Conservation (phyloP, 352 stramenopile genomes). For the Phytopythium ostracodes region DNA sequence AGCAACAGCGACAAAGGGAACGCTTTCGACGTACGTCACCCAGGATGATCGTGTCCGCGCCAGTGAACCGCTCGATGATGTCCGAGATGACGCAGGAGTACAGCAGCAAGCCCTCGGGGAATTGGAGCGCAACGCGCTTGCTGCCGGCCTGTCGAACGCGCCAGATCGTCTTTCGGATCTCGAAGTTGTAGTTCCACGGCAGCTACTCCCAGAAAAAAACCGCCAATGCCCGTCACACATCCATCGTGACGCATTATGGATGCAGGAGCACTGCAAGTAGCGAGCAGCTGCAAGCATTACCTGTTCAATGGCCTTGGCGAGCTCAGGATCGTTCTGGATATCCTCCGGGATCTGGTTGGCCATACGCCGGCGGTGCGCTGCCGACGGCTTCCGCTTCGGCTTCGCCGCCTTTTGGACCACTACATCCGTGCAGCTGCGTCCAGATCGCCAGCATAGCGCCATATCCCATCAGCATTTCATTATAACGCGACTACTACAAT, state of each 20-base stretch:
- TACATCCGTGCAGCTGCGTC: slow-evolving; percentile 18
- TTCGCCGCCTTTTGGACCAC: slow-evolving; percentile 23
- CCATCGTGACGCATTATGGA: background rate
- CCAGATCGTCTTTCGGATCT: slow-evolving; percentile 98
- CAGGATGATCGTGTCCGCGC: slow-evolving; percentile 92
- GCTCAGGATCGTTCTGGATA: slow-evolving; percentile 84
- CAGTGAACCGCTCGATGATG: slow-evolving; percentile 96
- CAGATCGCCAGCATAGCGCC: background rate
- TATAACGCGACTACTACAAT: no score
- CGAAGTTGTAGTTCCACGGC: slow-evolving; percentile 98
- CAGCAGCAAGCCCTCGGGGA: slow-evolving; percentile 98
- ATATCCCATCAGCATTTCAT: background rate
- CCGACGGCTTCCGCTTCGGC: slow-evolving; percentile 59
- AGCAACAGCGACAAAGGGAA: no score
- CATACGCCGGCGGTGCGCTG: slow-evolving; percentile 60
- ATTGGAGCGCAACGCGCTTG: slow-evolving; percentile 96
- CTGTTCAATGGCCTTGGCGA: slow-evolving; percentile 91
- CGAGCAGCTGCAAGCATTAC: slow-evolving; percentile 18
- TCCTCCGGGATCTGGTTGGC: slow-evolving; percentile 88
- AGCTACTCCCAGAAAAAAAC: slow-evolving; percentile 38
- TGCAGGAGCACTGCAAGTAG: background rate
- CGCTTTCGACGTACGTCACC: slow-evolving; percentile 96
- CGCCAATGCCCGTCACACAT: background rate
- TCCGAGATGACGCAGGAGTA: slow-evolving; percentile 98
- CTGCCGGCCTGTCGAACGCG: slow-evolving; percentile 88